Percentiles rank a stretch among this genome's conserved stretches.
Evolutionary conservation across 2,329 filamentous ascomycete species (phyloP).

Genomic region (Daldinia eschscholtzii): DNA sequence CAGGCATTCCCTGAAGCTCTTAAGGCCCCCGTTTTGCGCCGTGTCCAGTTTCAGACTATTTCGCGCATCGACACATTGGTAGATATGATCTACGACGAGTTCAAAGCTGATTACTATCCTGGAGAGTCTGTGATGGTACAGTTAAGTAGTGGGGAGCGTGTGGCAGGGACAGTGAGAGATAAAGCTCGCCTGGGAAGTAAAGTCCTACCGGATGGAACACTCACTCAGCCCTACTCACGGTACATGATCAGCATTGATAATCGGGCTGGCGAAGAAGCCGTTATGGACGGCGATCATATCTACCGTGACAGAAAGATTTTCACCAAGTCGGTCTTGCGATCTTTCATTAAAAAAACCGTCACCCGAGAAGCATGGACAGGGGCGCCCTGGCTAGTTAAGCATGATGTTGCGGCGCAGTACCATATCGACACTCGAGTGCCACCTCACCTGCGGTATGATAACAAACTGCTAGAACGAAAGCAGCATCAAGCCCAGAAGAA

Average conservation of each 20-base stretch:
- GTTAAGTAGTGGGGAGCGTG: slow-evolving; percentile 74
- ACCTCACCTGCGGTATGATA: slow-evolving; percentile 83
- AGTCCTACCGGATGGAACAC: slow-evolving; percentile 74
- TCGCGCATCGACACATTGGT: slow-evolving; percentile 88
- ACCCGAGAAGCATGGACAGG: slow-evolving; percentile 92
- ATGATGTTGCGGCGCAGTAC: slow-evolving; percentile 84
- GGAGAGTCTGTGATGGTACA: slow-evolving; percentile 85
- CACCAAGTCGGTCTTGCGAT: slow-evolving; percentile 92
- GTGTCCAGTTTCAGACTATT: slow-evolving; percentile 90
- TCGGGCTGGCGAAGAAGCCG: slow-evolving; percentile 75
- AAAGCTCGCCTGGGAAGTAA: slow-evolving; percentile 81
- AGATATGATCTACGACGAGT: slow-evolving; percentile 78
- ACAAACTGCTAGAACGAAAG: slow-evolving; percentile 81
- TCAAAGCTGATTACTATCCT: slow-evolving; percentile 91
- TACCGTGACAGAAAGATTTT: slow-evolving; percentile 91
- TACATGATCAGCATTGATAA: slow-evolving; percentile 84
- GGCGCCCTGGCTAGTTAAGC: slow-evolving; percentile 96
- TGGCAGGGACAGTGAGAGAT: slow-evolving; percentile 83
- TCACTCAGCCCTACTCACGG: slow-evolving; percentile 78
- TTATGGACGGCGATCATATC: slow-evolving; percentile 85
- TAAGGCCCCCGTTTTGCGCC: slow-evolving; percentile 89
- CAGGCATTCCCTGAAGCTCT: slow-evolving; percentile 91
- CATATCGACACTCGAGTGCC: slow-evolving; percentile 91
- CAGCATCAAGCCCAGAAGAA: slow-evolving; percentile 76
- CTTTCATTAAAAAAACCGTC: slow-evolving; percentile 96